phyloP scores from a whole-genome alignment of 169 alveolate genomes.

The Babesia caballi region DNA sequence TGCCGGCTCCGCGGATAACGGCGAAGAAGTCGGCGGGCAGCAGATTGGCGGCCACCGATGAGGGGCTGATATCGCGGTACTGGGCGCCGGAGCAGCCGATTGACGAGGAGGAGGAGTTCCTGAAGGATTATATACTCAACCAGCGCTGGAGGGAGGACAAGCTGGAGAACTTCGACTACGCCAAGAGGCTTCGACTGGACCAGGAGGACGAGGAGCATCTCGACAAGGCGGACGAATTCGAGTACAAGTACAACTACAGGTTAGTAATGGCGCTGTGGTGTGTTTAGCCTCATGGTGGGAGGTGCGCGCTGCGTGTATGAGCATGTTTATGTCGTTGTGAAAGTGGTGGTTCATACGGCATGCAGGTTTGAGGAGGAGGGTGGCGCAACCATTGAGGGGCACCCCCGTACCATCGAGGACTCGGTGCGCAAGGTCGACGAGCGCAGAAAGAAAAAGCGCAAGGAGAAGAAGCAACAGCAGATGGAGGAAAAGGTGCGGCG shows the following conservation, averaged over 20 bases:
- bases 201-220: slow-evolving; percentile 71
- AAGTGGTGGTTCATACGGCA: no score
- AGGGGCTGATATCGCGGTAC: slow-evolving; percentile 47
- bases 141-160: slow-evolving; percentile 78
- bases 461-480: slow-evolving; percentile 34
- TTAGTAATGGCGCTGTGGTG: slow-evolving; percentile 21
- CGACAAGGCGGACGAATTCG: slow-evolving; percentile 71
- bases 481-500: slow-evolving; percentile 45
- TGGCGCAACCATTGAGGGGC: slow-evolving; percentile 47
- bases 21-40: neutral
- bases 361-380: slow-evolving; percentile 46
- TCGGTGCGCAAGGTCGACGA: slow-evolving; percentile 56
- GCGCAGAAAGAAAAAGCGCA: slow-evolving; percentile 45
- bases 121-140: slow-evolving; percentile 74
- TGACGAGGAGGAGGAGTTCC: slow-evolving; percentile 73
- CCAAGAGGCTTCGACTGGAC: slow-evolving; percentile 21
- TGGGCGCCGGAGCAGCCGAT: slow-evolving; percentile 63
- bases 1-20: slow-evolving; percentile 31
- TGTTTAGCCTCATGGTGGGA: slow-evolving; percentile 21
- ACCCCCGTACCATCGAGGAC: slow-evolving; percentile 60
- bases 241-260: slow-evolving; percentile 69
- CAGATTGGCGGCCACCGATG: slow-evolving; percentile 21
- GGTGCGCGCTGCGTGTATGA: no score
- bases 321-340: no score
- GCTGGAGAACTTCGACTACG: slow-evolving; percentile 33